Conservation (phyloP, 441 rosid genomes). For the Croton setiger region DNA sequence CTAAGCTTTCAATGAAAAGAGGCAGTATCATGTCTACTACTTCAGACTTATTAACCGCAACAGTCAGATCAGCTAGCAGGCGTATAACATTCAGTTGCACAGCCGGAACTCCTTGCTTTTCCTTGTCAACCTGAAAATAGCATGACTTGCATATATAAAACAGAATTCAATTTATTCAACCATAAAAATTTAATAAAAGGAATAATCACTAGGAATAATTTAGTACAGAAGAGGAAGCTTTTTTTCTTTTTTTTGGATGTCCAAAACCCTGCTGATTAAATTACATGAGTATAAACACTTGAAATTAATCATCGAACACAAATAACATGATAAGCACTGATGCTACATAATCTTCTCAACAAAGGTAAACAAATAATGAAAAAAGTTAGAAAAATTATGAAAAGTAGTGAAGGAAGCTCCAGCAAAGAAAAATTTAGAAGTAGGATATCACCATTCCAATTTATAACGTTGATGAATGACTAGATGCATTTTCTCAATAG, state of each 20-base stretch:
- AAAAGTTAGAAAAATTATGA: neutral
- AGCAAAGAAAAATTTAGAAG: neutral
- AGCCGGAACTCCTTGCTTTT: conserved; percentile 68
- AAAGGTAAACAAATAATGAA: neutral
- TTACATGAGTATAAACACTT: neutral
- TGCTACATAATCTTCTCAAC: conserved; percentile 5
- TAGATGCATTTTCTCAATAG: neutral
- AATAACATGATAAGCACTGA: conserved; percentile 9
- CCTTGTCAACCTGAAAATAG: conserved; percentile 71
- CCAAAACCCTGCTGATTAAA: neutral
- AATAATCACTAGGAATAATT: conserved; percentile 4
- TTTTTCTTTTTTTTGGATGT: conserved; percentile 7
- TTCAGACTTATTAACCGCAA: conserved; percentile 83
- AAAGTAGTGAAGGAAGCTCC: neutral
- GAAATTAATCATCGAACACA: conserved; percentile 11
- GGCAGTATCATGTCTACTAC: conserved; percentile 98
- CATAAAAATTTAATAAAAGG: neutral
- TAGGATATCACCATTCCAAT: neutral
- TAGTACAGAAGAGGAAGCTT: conserved; percentile 14
- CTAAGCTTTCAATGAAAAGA: conserved; percentile 91
- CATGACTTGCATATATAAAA: conserved; percentile 8
- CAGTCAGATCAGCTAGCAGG: conserved; percentile 89
- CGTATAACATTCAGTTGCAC: conserved; percentile 85
- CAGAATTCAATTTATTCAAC: neutral
- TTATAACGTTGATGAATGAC: neutral